These are phyloP conservation scores for Russula virescens DNA, from an alignment of 768 basidiomycete genomes.

Conservation along the genomic window DNA sequence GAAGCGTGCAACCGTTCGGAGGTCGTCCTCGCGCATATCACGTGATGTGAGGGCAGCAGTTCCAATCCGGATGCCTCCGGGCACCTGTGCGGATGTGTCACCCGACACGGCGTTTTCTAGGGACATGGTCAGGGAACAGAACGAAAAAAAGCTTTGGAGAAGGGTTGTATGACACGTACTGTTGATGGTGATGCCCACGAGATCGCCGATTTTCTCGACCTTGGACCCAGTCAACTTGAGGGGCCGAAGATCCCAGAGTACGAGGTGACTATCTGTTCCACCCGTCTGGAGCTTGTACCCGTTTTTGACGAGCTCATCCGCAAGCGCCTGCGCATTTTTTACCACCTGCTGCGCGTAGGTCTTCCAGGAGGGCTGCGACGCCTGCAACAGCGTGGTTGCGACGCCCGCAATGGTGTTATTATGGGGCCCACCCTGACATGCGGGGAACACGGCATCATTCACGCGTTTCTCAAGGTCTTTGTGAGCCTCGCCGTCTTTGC, in stretches of 20 bases:
- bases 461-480: conserved; percentile 93
- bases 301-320: conserved; percentile 58
- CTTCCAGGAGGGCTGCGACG: conserved; percentile 82
- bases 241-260: conserved; percentile 96
- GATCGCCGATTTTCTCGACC: conserved; percentile 96
- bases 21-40: conserved; percentile 83
- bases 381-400: conserved; percentile 90
- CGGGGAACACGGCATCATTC: conserved; percentile 98
- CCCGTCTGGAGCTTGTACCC: conserved; percentile 96
- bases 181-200: conserved; percentile 95
- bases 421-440: conserved; percentile 99
- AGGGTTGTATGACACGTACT: conserved; percentile 44
- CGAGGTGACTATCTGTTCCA: conserved; percentile 96
- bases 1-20: conserved; percentile 83
- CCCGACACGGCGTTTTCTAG: conserved; percentile 95
- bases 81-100: conserved; percentile 90
- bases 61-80: conserved; percentile 96
- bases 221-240: conserved; percentile 96
- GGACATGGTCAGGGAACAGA: background rate
- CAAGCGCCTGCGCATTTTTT: conserved; percentile 77
- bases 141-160: conserved; percentile 2
- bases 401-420: conserved; percentile 98
- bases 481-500: conserved; percentile 76
- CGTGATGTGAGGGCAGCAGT: conserved; percentile 93
- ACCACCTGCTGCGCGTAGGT: conserved; percentile 94